Evolutionary conservation across 1,284 basidiomycete genomes (phyloP).

Genomic region (Ceratorhiza oryzae-sativae): DNA sequence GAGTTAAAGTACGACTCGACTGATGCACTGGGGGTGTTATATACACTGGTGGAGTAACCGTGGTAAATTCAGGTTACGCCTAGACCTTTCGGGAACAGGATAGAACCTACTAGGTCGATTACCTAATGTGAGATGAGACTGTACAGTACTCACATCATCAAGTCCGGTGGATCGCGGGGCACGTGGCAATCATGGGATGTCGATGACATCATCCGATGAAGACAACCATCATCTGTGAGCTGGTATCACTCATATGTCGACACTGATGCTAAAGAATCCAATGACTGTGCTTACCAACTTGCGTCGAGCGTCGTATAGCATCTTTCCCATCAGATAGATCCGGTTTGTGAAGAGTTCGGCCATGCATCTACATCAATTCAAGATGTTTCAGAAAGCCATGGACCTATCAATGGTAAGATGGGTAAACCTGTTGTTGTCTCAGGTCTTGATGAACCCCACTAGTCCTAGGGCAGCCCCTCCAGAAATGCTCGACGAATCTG

Average conservation of each 20-base stretch:
- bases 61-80: constrained; percentile 25
- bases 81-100: constrained; percentile 10
- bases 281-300: not conserved
- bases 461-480: constrained; percentile 18
- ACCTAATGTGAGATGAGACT: not conserved
- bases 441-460: not conserved
- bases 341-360: constrained; percentile 1
- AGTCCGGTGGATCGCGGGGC: not conserved
- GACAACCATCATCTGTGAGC: not conserved
- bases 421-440: not conserved
- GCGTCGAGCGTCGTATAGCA: not conserved
- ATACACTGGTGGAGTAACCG: constrained; percentile 18
- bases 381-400: not conserved
- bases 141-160: not conserved
- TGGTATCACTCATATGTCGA: not conserved
- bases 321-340: not conserved
- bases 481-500: constrained; percentile 2
- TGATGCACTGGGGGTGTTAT: constrained; percentile 25
- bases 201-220: constrained; percentile 6
- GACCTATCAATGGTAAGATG: constrained; percentile 18
- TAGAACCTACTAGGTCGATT: constrained; percentile 5
- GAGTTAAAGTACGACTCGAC: not conserved
- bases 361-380: constrained; percentile 27
- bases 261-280: not conserved
- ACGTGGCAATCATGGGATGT: not conserved